A percentile compares a stretch with the other conserved stretches of the same genome.
Conservation (phyloP, 805 yeast species). For the Cyberlindnera suaveolens region DNA sequence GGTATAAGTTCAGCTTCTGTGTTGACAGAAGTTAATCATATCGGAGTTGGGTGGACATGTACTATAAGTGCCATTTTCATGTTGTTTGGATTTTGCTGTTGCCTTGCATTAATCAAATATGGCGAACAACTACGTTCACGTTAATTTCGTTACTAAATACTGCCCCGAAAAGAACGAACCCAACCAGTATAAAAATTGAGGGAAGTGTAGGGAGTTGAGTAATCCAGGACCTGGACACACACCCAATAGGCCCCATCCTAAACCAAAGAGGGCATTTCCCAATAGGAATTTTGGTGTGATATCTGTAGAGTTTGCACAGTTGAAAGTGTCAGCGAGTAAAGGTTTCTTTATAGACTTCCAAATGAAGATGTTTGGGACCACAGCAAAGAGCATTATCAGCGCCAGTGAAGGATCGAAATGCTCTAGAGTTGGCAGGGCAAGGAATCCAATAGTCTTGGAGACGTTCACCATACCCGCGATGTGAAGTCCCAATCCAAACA, state of each 20-base stretch:
- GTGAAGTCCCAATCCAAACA: slow-evolving; percentile 41
- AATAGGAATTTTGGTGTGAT: slow-evolving; percentile 28
- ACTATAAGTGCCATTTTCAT: slow-evolving; percentile 42
- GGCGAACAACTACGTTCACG: slow-evolving; percentile 27
- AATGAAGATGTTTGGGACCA: slow-evolving; percentile 37
- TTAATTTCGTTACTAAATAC: neutral
- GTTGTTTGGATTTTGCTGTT: slow-evolving; percentile 31
- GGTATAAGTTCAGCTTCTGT: slow-evolving; percentile 47
- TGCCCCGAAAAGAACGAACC: slow-evolving; percentile 11
- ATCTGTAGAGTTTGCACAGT: slow-evolving; percentile 21
- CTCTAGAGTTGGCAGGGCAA: slow-evolving; percentile 29
- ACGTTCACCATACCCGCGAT: slow-evolving; percentile 43
- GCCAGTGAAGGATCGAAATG: slow-evolving; percentile 43
- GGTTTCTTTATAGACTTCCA: slow-evolving; percentile 27
- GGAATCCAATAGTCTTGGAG: slow-evolving; percentile 39
- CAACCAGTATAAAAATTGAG: slow-evolving; percentile 7
- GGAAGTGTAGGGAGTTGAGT: slow-evolving; percentile 18
- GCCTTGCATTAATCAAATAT: slow-evolving; percentile 28
- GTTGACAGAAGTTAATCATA: slow-evolving; percentile 36
- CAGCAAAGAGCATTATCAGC: slow-evolving; percentile 36
- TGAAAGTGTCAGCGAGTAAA: slow-evolving; percentile 17
- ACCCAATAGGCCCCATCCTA: slow-evolving; percentile 49
- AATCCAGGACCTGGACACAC: slow-evolving; percentile 51
- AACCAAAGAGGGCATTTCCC: slow-evolving; percentile 41
- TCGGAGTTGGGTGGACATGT: slow-evolving; percentile 54